Percentiles rank a stretch among this genome's conserved stretches.
Conservation (phyloP, 495 filamentous ascomycete genomes). For the Aspergillus haitiensis region DNA sequence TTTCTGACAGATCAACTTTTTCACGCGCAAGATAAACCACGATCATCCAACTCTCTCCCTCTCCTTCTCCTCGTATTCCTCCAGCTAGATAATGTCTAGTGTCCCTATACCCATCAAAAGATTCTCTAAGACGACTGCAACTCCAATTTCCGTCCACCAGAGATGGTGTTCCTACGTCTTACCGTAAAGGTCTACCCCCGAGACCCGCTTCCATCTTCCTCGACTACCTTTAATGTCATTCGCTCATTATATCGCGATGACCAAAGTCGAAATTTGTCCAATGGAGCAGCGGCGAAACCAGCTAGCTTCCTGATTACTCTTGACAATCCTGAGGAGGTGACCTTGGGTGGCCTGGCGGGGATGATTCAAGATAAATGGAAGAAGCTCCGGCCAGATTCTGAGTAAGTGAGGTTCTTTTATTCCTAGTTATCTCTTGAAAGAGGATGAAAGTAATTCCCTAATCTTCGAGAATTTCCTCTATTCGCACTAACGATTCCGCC, state of each 20-base stretch:
- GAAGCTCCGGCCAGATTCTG: conserved; percentile 32
- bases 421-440: background rate
- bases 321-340: conserved; percentile 33
- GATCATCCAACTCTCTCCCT: background rate
- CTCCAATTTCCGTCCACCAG: conserved; percentile 7
- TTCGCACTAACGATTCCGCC: too few relatives aligned
- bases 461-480: too few relatives aligned
- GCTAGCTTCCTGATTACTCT: conserved; percentile 36
- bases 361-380: conserved; percentile 41
- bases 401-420: conserved; percentile 29
- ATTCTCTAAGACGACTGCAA: background rate
- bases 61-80: background rate
- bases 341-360: conserved; percentile 32
- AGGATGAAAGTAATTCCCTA: background rate
- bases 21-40: background rate
- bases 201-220: conserved; percentile 23
- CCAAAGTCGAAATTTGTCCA: conserved; percentile 8
- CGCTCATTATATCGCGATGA: conserved; percentile 19
- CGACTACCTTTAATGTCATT: conserved; percentile 10
- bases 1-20: conserved; percentile 10
- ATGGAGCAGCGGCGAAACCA: conserved; percentile 19
- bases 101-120: background rate
- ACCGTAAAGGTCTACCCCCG: conserved; percentile 38
- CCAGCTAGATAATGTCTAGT: background rate
- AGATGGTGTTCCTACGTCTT: conserved; percentile 42